A percentile compares a stretch with the other conserved stretches of the same genome.
Conservation (phyloP, 257 asterid species). For the Nicotiana otophora region DNA sequence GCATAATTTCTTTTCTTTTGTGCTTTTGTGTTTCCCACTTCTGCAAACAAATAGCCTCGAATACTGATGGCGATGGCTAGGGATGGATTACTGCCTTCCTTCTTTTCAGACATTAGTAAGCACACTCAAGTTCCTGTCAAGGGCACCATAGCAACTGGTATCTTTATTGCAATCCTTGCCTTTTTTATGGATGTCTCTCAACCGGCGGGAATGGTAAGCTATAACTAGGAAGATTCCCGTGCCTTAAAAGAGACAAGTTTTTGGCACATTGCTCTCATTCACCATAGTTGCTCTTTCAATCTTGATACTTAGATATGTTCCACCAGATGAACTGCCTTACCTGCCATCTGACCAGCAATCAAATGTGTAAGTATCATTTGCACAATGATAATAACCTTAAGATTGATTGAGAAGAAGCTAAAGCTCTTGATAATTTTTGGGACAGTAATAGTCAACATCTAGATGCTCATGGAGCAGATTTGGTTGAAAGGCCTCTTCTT, state of each 20-base stretch:
- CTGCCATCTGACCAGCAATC: slow-evolving; percentile 3
- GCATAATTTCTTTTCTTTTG: not conserved
- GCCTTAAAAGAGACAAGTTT: not conserved
- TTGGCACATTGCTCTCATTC: slow-evolving; percentile 37
- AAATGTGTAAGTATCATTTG: slow-evolving; percentile 9
- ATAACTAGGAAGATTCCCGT: not conserved
- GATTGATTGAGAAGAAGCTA: slow-evolving; percentile 5
- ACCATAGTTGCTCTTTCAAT: slow-evolving; percentile 32
- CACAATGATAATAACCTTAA: not conserved
- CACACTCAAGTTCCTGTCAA: slow-evolving; percentile 36
- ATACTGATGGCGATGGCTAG: slow-evolving; percentile 42
- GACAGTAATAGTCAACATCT: slow-evolving; percentile 5
- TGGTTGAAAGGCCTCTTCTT: slow-evolving; percentile 22
- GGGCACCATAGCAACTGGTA: slow-evolving; percentile 30
- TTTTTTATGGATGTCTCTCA: slow-evolving; percentile 40
- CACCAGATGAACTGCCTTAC: slow-evolving; percentile 23
- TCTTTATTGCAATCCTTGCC: slow-evolving; percentile 29
- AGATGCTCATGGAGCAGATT: not conserved
- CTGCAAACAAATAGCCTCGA: slow-evolving; percentile 25
- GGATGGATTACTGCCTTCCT: slow-evolving; percentile 38
- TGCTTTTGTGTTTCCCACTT: not conserved
- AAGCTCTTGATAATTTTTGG: not conserved
- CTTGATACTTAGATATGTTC: slow-evolving; percentile 33
- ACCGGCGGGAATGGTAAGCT: slow-evolving; percentile 38
- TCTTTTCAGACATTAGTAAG: slow-evolving; percentile 32